Evolutionary conservation across 2,329 filamentous ascomycete genomes (phyloP).

Genomic region (Trichoderma arundinaceum): DNA sequence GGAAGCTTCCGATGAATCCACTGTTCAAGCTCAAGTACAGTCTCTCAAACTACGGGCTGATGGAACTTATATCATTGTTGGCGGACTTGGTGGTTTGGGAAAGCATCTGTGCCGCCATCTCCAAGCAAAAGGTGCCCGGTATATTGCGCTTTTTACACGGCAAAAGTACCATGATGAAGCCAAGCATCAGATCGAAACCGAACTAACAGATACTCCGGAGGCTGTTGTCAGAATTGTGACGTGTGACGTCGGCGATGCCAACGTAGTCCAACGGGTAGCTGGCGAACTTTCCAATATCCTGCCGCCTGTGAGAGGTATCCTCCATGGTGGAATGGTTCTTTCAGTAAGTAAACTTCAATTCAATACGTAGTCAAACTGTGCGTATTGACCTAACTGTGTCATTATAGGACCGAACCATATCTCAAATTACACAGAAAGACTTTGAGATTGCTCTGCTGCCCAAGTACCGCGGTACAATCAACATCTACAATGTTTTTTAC

Average conservation of each 20-base stretch:
- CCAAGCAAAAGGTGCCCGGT: constrained; percentile 42
- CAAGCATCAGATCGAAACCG: neutral
- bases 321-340: constrained; percentile 13
- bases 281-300: neutral
- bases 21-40: neutral
- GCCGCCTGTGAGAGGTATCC: constrained; percentile 8
- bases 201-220: neutral
- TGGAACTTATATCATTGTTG: constrained; percentile 45
- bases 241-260: constrained; percentile 8
- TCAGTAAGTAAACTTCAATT: neutral
- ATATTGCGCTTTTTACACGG: constrained; percentile 40
- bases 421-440: constrained; percentile 43
- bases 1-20: neutral
- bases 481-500: constrained; percentile 39
- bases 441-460: constrained; percentile 38
- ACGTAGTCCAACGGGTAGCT: neutral
- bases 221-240: constrained; percentile 5
- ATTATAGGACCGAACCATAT: constrained; percentile 34
- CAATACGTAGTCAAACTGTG: too few species aligned
- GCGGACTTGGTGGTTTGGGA: constrained; percentile 47
- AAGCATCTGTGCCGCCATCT: constrained; percentile 44
- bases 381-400: neutral
- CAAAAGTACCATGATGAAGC: neutral
- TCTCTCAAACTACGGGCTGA: constrained; percentile 30
- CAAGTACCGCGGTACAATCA: constrained; percentile 46